Base-by-base conservation (phyloP, 495 filamentous ascomycete genomes). In the Penicillium maclennaniae region DNA sequence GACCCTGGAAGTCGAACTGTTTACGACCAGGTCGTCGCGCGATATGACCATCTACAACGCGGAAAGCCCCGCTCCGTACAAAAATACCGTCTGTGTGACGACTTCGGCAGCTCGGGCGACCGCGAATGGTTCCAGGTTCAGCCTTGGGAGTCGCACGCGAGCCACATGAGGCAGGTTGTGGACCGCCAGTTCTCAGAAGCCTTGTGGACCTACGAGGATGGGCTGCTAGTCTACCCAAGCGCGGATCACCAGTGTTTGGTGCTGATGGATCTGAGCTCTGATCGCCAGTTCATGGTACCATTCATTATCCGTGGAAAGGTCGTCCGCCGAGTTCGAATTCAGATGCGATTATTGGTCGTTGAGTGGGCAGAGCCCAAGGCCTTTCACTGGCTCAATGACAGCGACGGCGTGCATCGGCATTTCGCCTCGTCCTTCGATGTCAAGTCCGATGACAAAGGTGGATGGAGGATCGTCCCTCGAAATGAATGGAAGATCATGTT, bases 401-500 rank as follows among this genome's bases (percentile, higher is more conserved):
- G 68, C 31, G 81, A 82, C 43, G 69, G 68, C 1, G 80, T 83
- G 0, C 77, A 86, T 68, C 75, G 82, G 16, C 85, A 88, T 58
- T 87, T 81, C 62, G 84, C 81, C 9, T 84, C 81, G 5, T 80
- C 79, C 0, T 87, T 83, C 59, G 78, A 84, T 55, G 64, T 87
- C 17, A 56, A 27, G 21, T 49, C 31, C 8, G 45, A 23, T 10
- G 48, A 34, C 0, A 37, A 58, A 9, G 65, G 53, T 26, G 67
- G 65, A n/a, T 84, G 77, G 77, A 59, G 60, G 12, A 66, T 84
- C 43, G 56, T 55, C 1, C 77, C 78, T 23, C 81, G 84, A n/a
- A 86, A 82, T 53, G 84, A 88, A 59, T 88, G 82, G 81, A 84
- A 85, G 58, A 79, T 87, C 9, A 80, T 84, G 68, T 81, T 80